Evolutionary conservation across 805 yeast genomes (phyloP).

Genomic region (Pichia manshurica): DNA sequence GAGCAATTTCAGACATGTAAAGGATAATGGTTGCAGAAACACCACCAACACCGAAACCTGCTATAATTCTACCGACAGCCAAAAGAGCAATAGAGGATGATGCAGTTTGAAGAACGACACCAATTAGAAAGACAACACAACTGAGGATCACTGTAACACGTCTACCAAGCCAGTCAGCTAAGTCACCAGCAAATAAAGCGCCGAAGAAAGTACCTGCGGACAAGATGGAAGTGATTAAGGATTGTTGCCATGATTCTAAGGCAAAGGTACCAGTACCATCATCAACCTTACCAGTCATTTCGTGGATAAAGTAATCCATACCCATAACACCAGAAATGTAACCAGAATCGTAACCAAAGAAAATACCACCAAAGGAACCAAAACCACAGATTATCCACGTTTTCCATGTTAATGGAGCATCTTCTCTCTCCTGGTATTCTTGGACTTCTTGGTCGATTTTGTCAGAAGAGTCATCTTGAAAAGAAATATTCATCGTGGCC

Average conservation of each 20-base stretch:
- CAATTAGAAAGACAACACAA: slow-evolving; percentile 41
- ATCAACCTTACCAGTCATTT: slow-evolving; percentile 31
- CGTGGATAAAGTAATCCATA: slow-evolving; percentile 42
- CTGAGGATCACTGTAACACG: slow-evolving; percentile 41
- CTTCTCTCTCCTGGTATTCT: slow-evolving; percentile 20
- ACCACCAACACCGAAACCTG: slow-evolving; percentile 76
- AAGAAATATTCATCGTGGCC: not conserved
- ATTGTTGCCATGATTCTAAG: slow-evolving; percentile 29
- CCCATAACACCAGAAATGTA: slow-evolving; percentile 61
- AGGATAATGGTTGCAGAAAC: slow-evolving; percentile 72
- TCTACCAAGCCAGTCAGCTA: slow-evolving; percentile 42
- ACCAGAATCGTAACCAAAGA: slow-evolving; percentile 68
- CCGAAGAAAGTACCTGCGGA: slow-evolving; percentile 70
- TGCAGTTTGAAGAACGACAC: slow-evolving; percentile 44
- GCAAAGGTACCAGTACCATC: slow-evolving; percentile 19
- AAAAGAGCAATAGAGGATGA: slow-evolving; percentile 43
- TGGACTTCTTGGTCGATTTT: not conserved
- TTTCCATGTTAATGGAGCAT: slow-evolving; percentile 34
- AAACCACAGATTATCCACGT: slow-evolving; percentile 44
- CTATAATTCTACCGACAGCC: slow-evolving; percentile 64
- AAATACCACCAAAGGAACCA: slow-evolving; percentile 63
- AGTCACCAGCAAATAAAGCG: slow-evolving; percentile 55
- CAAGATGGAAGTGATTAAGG: slow-evolving; percentile 63
- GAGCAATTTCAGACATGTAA: slow-evolving; percentile 75
- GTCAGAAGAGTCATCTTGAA: not conserved